Evolutionary conservation across 164 flowering plant species (phyloP).

Genomic region (Piper betle): DNA sequence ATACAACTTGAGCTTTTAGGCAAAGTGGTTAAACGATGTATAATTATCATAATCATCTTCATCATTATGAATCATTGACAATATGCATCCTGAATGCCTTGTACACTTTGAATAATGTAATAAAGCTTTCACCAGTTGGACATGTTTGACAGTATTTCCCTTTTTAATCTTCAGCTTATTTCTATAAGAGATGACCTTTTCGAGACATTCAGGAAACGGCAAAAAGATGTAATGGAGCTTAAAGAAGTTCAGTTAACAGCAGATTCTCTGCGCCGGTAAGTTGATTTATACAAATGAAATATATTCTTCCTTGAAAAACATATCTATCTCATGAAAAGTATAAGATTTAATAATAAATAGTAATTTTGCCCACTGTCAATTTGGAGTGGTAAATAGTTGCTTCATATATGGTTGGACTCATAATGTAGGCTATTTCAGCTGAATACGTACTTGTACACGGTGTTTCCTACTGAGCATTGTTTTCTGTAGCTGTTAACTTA

Average conservation of each 20-base stretch:
- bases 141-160: not conserved
- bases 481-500: not conserved
- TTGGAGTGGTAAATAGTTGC: not conserved
- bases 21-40: not conserved
- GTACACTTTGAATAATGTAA: no score
- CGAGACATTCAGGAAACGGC: conserved; percentile 84
- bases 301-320: not conserved
- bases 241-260: conserved; percentile 92
- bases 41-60: not conserved
- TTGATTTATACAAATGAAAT: not conserved
- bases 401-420: not conserved
- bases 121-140: not conserved
- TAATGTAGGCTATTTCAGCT: no score
- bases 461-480: not conserved
- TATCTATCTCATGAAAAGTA: not conserved
- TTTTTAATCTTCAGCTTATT: conserved; percentile 41
- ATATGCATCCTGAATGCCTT: no score
- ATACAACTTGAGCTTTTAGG: no score
- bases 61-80: no score
- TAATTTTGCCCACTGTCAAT: not conserved
- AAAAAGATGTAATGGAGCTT: conserved; percentile 76
- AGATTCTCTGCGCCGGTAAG: conserved; percentile 74
- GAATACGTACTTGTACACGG: not conserved
- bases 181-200: conserved; percentile 95
- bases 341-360: not conserved